A percentile compares a stretch with the other conserved stretches of the same genome.
phyloP scores from a whole-genome alignment of 495 filamentous ascomycete species.

The Aspergillus saccharolyticus region DNA sequence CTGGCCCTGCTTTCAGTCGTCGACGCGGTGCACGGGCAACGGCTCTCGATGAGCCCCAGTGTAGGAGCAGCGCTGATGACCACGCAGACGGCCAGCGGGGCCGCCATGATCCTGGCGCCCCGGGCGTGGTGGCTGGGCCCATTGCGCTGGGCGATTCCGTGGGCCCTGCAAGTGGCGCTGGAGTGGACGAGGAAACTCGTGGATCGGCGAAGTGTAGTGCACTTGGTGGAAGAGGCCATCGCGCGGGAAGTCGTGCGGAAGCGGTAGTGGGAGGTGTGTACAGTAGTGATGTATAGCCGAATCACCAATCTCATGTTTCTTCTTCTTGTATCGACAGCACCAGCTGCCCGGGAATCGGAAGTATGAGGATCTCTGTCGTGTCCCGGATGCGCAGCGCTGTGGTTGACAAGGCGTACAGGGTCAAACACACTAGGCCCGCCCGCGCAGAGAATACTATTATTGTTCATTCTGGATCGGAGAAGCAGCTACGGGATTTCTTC shows the following conservation, averaged over 20 bases:
- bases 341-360: no score
- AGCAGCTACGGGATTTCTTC: no score
- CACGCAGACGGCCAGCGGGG: constrained; percentile 9
- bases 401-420: no score
- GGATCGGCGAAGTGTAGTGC: not conserved
- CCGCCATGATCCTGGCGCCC: constrained; percentile 3
- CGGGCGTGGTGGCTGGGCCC: constrained; percentile 11
- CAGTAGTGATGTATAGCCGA: not conserved
- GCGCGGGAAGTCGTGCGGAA: constrained; percentile 4
- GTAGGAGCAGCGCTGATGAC: constrained; percentile 4
- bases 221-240: constrained; percentile 8
- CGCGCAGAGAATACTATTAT: no score
- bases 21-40: constrained; percentile 7
- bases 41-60: constrained; percentile 3
- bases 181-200: not conserved
- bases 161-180: not conserved
- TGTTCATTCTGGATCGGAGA: no score
- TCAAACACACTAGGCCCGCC: no score
- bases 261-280: constrained; percentile 5
- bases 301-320: no score
- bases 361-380: no score
- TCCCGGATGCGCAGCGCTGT: no score
- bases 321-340: no score
- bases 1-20: constrained; percentile 5
- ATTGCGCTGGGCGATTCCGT: constrained; percentile 6